Percentiles rank a stretch among this genome's conserved stretches.
Conservation (phyloP, 1,284 basidiomycete species). For the Tilletia horrida region DNA sequence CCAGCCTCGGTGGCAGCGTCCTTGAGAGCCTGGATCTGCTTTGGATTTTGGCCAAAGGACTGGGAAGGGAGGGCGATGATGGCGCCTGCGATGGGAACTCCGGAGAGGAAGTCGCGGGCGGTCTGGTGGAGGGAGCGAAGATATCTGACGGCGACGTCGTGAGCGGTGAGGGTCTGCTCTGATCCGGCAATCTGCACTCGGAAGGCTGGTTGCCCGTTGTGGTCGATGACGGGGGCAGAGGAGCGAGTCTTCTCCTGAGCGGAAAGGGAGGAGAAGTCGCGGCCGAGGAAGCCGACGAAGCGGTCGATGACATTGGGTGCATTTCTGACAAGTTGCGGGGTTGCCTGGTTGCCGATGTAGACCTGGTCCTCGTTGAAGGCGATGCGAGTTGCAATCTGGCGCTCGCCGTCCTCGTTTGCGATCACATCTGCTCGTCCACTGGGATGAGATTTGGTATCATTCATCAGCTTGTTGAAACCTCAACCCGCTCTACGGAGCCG, state of each 20-base stretch:
- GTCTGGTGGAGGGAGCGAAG: slow-evolving; percentile 78
- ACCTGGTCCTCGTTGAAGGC: slow-evolving; percentile 69
- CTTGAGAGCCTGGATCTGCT: slow-evolving; percentile 70
- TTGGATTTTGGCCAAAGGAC: slow-evolving; percentile 70
- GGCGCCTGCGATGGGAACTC: slow-evolving; percentile 70
- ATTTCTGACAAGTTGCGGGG: slow-evolving; percentile 92
- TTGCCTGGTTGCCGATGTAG: slow-evolving; percentile 94
- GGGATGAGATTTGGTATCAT: too few species aligned
- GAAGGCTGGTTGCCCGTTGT: slow-evolving; percentile 59
- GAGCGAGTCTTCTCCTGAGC: slow-evolving; percentile 67
- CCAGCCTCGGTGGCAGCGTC: slow-evolving; percentile 71
- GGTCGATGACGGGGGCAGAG: slow-evolving; percentile 79
- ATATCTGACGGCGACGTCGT: slow-evolving; percentile 82
- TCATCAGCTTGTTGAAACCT: too few species aligned
- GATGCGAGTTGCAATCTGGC: slow-evolving; percentile 92
- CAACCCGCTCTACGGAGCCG: too few species aligned
- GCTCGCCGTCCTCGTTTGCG: slow-evolving; percentile 96
- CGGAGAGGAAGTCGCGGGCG: slow-evolving; percentile 87
- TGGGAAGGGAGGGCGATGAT: slow-evolving; percentile 67
- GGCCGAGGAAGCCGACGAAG: slow-evolving; percentile 89
- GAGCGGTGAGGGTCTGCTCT: slow-evolving; percentile 71
- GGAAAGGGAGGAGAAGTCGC: slow-evolving; percentile 76
- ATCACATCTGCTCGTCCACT: slow-evolving; percentile 61
- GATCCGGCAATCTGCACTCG: slow-evolving; percentile 73
- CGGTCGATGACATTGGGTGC: slow-evolving; percentile 87